Evolutionary conservation across 2,329 filamentous ascomycete genomes (phyloP), one percentile per base, ranked within the genome.

Genomic region (Stagonosporopsis tanaceti): DNA sequence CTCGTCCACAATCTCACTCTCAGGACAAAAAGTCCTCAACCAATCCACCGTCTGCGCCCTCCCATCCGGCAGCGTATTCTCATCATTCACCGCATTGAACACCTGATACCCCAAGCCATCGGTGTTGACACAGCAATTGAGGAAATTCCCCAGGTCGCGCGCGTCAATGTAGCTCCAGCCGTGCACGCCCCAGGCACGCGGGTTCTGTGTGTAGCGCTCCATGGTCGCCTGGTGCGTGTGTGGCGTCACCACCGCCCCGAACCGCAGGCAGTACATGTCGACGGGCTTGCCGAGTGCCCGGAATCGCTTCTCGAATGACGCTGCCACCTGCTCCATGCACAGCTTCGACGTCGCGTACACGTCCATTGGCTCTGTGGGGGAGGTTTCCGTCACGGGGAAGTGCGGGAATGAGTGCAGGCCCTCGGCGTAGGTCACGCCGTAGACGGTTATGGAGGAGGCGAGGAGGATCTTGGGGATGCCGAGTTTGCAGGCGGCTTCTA

Each of bases 21-120:
- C 71, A 0, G 85, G 84, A 57, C 78, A 82, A 2, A 73, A 66
- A 60, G 78, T 78, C 64, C 76, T 74, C 62, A 87, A 61, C 64
- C 85, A 85, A 46, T 81, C 77, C 42, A 74, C 73, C 0, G 81
- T 84, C 38, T 42, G 32, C 2, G 41, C 53, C 20, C 50, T 55
- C 77, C 79, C 35, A 72, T 72, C 45, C 71, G 61, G 55, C 20
- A 64, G 45, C 2, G 85, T 87, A 57, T 85, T 87, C 15, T 80
- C 83, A 67, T 86, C 81, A 66, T 88, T 88, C 0, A 84, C 85
- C 3, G 84, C 85, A 68, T 88, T 88, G 70, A 88, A 88, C 0
- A 87, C 75, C 66, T 88, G 84, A 60, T 84, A 88, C 0, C 85
- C 85, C 24, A 88, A 62, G 0, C 84, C 84, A 66, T 79, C 77